Percentiles rank a stretch among this genome's conserved stretches.
phyloP scores from a whole-genome alignment of 2,329 filamentous ascomycete genomes.

The Lasiodiplodia theobromae region DNA sequence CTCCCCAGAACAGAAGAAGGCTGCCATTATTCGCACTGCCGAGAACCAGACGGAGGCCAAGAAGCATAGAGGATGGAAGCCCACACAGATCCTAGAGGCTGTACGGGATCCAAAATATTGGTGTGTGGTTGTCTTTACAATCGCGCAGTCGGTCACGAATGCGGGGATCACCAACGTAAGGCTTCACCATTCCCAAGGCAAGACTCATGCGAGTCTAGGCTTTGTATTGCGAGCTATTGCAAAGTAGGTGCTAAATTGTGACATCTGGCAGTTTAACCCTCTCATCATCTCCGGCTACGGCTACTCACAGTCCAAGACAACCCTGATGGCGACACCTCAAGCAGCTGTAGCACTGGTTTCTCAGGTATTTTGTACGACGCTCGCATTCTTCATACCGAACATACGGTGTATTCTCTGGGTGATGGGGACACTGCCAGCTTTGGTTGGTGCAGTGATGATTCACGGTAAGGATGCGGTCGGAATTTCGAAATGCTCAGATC shows the following conservation, averaged over 20 bases:
- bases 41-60: neutral
- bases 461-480: neutral
- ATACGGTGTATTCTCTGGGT: conserved; percentile 9
- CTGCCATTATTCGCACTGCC: neutral
- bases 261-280: neutral
- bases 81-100: neutral
- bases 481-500: neutral
- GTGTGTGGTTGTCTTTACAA: neutral
- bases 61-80: neutral
- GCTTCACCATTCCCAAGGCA: too few relatives aligned
- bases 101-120: conserved; percentile 5
- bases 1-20: neutral
- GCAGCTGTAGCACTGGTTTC: neutral
- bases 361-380: neutral
- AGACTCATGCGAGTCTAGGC: too few relatives aligned
- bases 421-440: conserved; percentile 15
- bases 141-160: conserved; percentile 2
- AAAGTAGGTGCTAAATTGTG: too few relatives aligned
- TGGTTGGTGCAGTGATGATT: conserved; percentile 2
- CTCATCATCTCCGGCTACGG: conserved; percentile 16
- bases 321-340: conserved; percentile 7
- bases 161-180: conserved; percentile 5
- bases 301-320: neutral
- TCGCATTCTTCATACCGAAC: conserved; percentile 3
- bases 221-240: too few relatives aligned